Conservation (phyloP, 2,329 filamentous ascomycete genomes). For the Karstenula rhodostoma region DNA sequence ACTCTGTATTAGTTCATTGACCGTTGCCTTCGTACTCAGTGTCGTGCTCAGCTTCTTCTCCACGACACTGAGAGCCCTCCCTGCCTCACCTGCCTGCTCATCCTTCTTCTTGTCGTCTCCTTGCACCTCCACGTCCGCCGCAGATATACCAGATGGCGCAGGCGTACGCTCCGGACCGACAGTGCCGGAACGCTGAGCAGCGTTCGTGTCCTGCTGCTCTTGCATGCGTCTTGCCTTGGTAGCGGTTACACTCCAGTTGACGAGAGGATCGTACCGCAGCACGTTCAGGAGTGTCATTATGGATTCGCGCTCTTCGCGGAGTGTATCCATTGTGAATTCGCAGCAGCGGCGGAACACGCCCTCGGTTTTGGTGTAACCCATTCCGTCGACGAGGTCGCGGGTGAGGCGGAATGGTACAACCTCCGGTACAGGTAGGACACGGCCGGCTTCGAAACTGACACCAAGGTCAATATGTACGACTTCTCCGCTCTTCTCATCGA, state of each 20-base stretch:
- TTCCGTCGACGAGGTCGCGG: slow-evolving; percentile 92
- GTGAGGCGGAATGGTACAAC: slow-evolving; percentile 95
- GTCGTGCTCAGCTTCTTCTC: slow-evolving; percentile 96
- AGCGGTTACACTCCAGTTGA: slow-evolving; percentile 90
- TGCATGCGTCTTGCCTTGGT: slow-evolving; percentile 72
- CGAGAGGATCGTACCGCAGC: slow-evolving; percentile 94
- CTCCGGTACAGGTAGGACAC: slow-evolving; percentile 93
- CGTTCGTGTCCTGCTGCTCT: slow-evolving; percentile 66
- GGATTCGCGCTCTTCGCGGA: slow-evolving; percentile 93
- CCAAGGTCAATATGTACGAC: slow-evolving; percentile 97
- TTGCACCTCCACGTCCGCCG: slow-evolving; percentile 35
- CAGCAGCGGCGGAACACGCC: slow-evolving; percentile 98
- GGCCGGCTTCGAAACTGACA: slow-evolving; percentile 95
- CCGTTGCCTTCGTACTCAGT: slow-evolving; percentile 90
- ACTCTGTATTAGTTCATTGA: slow-evolving; percentile 96
- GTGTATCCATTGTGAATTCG: slow-evolving; percentile 93
- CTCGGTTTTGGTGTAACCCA: slow-evolving; percentile 94
- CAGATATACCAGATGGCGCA: slow-evolving; percentile 32
- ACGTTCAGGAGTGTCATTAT: slow-evolving; percentile 99
- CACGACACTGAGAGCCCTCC: slow-evolving; percentile 89
- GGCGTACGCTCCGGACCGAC: slow-evolving; percentile 40
- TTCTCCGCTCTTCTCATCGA: slow-evolving; percentile 89
- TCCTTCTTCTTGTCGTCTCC: slow-evolving; percentile 52
- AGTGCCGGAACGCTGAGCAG: slow-evolving; percentile 44
- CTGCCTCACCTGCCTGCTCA: slow-evolving; percentile 78